Percentiles rank a stretch among this genome's conserved stretches.
Conservation (phyloP, 192 early-diverging fungal species). For the Funneliformis geosporum region DNA sequence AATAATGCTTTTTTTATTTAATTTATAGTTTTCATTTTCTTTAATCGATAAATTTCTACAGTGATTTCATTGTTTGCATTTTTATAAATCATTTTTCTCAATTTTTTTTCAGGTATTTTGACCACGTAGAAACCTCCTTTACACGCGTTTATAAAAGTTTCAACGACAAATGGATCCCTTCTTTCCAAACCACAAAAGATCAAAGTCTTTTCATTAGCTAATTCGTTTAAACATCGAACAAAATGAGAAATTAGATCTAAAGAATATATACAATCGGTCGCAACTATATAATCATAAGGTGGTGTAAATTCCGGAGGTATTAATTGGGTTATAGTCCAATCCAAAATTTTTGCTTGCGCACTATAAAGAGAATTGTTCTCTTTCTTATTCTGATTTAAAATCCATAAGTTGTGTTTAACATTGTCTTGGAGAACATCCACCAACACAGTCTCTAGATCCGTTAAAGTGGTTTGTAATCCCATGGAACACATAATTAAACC, state of each 20-base stretch:
- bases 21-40: neutral
- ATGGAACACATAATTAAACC: conserved; percentile 36
- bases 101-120: conserved; percentile 4
- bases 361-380: conserved; percentile 5
- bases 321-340: conserved; percentile 33
- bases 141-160: conserved; percentile 34
- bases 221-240: conserved; percentile 23
- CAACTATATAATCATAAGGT: conserved; percentile 38
- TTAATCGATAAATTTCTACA: conserved; percentile 17
- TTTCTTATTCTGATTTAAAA: conserved; percentile 15
- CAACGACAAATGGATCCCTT: conserved; percentile 37
- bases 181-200: conserved; percentile 37
- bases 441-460: conserved; percentile 36
- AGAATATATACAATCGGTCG: conserved; percentile 41
- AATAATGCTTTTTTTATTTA: too few relatives aligned
- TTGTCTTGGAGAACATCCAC: conserved; percentile 33
- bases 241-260: conserved; percentile 36
- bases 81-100: neutral
- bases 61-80: neutral
- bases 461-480: conserved; percentile 35
- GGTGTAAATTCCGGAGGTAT: conserved; percentile 10
- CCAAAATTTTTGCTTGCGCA: conserved; percentile 27
- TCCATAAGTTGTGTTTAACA: neutral
- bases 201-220: conserved; percentile 19
- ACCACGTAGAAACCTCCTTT: neutral